Conservation (phyloP, 176 grass and related monocot species). For the Themeda triandra region DNA sequence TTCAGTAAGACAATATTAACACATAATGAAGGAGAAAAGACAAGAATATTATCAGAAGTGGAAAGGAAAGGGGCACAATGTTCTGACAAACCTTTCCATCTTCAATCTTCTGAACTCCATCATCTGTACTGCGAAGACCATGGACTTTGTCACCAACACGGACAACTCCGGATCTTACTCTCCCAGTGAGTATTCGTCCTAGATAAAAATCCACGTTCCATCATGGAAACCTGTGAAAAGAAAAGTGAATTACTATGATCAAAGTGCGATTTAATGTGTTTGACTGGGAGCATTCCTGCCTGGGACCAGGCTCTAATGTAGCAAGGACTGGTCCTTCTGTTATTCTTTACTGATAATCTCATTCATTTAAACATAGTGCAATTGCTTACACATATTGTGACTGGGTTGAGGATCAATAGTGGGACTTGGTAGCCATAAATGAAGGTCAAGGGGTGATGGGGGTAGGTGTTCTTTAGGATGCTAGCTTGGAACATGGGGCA, state of each 20-base stretch:
- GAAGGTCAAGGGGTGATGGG: not conserved
- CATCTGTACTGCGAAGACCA: constrained; percentile 70
- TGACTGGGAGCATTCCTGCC: not conserved
- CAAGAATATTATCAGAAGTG: not conserved
- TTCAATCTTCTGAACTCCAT: constrained; percentile 80
- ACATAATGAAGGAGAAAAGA: constrained; percentile 17
- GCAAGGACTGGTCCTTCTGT: not conserved
- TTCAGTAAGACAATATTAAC: constrained; percentile 17
- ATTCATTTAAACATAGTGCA: not conserved
- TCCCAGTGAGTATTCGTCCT: constrained; percentile 92
- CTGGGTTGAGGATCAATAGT: not conserved
- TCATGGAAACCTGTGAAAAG: constrained; percentile 90
- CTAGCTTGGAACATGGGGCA: not conserved
- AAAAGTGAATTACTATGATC: constrained; percentile 24
- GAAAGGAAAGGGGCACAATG: not conserved
- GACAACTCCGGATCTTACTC: constrained; percentile 74
- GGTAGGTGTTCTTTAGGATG: not conserved
- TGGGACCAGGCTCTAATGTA: not conserved
- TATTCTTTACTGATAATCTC: not conserved
- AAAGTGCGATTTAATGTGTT: not conserved
- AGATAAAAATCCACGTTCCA: constrained; percentile 99
- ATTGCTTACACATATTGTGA: not conserved
- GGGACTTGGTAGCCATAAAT: not conserved
- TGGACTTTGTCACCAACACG: constrained; percentile 90
- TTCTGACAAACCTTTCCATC: constrained; percentile 80